Base-by-base conservation (phyloP, 2,329 filamentous ascomycete genomes). In the Sarocladium kiliense region DNA sequence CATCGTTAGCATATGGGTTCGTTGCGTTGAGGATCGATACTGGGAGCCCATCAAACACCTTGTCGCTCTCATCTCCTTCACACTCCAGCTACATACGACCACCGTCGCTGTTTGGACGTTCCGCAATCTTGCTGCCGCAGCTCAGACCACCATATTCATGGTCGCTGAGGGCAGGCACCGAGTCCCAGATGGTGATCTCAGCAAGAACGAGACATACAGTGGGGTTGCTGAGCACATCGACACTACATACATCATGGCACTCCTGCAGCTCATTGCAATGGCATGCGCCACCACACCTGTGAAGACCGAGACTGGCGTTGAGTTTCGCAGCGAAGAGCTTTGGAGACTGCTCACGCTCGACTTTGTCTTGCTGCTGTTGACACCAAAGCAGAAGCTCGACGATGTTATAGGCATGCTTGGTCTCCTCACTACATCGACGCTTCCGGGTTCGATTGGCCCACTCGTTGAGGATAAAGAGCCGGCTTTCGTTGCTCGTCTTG, bases 261-360 rank as follows among this genome's bases (percentile, higher is more conserved):
- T 92, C 1, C 72, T 93, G n/a, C 78, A 87, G 54, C 73, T 82
- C 1, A 73, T 83, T 4, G 83, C 86, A 3, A 74, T 84, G 9
- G 83, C 80, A 30, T 88, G 86, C 59, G 73, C 75, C n/a, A 70
- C 71, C 2, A 69, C 68, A 3, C 66, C 57, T 27, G 66, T 53
- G 25, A 68, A 65, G 45, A 63, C 63, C 2, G 66, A 71, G 1
- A 56, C 61, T 19, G 65, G 65, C 2, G 54, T 65, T 27, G 63
- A 66, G 49, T 64, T 67, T 45, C 65, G 65, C 18, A 62, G 67
- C 18, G 63, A 65, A 0, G 69, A 74, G 34, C 88, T 91, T 62
- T 94, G 89, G 89, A 79, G 76, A 57, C 70, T 77, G 36, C 81
- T 91, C 58, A 80, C 85, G 3, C 78, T 84, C 23, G 81, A 88